A percentile compares a stretch with the other conserved stretches of the same genome.
phyloP scores from a whole-genome alignment of 2,329 filamentous ascomycete genomes.

The Aspergillus fijiensis region DNA sequence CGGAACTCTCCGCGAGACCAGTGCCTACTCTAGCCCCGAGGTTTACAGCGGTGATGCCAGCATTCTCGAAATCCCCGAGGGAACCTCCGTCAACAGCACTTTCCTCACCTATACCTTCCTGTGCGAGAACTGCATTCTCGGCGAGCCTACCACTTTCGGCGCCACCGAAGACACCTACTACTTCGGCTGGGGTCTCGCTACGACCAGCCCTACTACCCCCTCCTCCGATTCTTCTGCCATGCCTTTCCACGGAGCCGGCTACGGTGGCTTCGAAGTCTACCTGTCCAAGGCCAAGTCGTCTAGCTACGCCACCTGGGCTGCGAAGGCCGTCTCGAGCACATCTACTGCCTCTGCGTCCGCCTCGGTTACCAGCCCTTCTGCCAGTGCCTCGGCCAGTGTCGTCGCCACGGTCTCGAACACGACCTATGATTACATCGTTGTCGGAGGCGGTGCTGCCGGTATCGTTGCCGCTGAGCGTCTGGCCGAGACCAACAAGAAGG shows the following conservation, averaged over 20 bases:
- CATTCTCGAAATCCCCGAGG: slow-evolving; percentile 16
- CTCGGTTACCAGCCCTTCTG: slow-evolving; percentile 4
- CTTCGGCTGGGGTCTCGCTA: slow-evolving; percentile 19
- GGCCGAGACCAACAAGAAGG: slow-evolving; percentile 19
- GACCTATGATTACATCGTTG: slow-evolving; percentile 25
- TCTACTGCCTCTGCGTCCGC: slow-evolving; percentile 10
- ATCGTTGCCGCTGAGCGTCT: slow-evolving; percentile 22
- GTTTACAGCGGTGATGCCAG: slow-evolving; percentile 15
- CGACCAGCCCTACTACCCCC: slow-evolving; percentile 17
- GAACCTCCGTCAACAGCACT: slow-evolving; percentile 19
- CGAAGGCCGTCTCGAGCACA: slow-evolving; percentile 11
- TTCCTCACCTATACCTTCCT: slow-evolving; percentile 22
- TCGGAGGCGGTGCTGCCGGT: slow-evolving; percentile 23
- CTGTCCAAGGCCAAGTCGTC: slow-evolving; percentile 17
- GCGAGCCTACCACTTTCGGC: slow-evolving; percentile 16
- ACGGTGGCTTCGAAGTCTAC: slow-evolving; percentile 18
- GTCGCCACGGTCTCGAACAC: slow-evolving; percentile 15
- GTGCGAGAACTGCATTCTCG: slow-evolving; percentile 17
- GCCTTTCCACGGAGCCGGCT: slow-evolving; percentile 18
- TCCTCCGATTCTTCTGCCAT: slow-evolving; percentile 13
- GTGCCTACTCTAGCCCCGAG: slow-evolving; percentile 14
- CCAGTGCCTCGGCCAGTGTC: slow-evolving; percentile 12
- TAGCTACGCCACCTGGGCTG: slow-evolving; percentile 20
- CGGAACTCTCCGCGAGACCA: slow-evolving; percentile 14
- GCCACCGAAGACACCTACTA: slow-evolving; percentile 14